Conservation (phyloP, 371 early-diverging fungal species). For the Syncephalastrum contaminatum region DNA sequence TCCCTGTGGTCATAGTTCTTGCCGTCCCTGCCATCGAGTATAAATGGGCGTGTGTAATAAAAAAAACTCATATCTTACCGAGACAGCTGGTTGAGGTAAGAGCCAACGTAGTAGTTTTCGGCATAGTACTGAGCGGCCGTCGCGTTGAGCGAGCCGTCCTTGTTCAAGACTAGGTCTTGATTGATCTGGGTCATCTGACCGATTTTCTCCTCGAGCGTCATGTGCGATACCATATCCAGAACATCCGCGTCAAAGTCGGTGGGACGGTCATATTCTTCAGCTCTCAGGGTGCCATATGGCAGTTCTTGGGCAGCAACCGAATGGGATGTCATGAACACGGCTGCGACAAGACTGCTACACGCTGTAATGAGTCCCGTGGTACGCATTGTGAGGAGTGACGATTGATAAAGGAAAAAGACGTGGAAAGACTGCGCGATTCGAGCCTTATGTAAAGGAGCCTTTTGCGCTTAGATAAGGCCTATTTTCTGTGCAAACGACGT, state of each 20-base stretch:
- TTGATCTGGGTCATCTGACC: constrained; percentile 74
- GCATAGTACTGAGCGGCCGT: constrained; percentile 51
- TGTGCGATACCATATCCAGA: constrained; percentile 36
- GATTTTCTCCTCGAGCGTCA: constrained; percentile 60
- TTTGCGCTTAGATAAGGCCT: too few relatives aligned
- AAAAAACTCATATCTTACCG: constrained; percentile 17
- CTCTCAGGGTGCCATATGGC: constrained; percentile 9
- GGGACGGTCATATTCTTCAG: constrained; percentile 23
- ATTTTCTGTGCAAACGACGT: too few relatives aligned
- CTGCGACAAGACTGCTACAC: too few relatives aligned
- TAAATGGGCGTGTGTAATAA: neutral
- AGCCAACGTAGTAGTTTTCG: constrained; percentile 35
- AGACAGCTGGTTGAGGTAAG: constrained; percentile 33
- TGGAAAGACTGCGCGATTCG: too few relatives aligned
- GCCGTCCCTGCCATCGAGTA: constrained; percentile 17
- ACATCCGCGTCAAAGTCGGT: constrained; percentile 31
- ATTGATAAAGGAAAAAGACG: too few relatives aligned
- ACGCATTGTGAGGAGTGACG: too few relatives aligned
- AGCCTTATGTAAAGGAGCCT: too few relatives aligned
- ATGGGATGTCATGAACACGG: too few relatives aligned
- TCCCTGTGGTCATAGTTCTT: constrained; percentile 23
- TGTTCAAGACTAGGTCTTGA: constrained; percentile 29
- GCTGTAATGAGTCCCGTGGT: too few relatives aligned
- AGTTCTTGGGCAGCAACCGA: neutral
- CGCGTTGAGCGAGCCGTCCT: constrained; percentile 41